These are phyloP conservation scores for Leccinum solheimii DNA, from an alignment of 1,284 basidiomycete species.

Conservation along the genomic window DNA sequence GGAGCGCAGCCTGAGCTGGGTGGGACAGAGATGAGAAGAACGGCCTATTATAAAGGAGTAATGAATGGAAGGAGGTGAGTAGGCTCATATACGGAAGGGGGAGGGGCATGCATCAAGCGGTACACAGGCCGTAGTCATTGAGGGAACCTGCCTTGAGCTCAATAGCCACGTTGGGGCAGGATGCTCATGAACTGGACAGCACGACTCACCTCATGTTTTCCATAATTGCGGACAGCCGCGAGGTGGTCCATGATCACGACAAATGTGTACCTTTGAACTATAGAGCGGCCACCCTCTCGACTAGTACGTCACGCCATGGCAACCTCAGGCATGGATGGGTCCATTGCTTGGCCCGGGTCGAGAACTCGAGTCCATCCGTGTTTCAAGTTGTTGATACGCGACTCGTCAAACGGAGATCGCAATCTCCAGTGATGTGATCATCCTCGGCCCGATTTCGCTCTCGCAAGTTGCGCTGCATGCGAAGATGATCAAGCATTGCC, in stretches of 20 bases:
- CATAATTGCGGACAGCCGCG: constrained; percentile 38
- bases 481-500: constrained; percentile 23
- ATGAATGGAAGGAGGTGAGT: constrained; percentile 30
- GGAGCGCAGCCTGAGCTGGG: constrained; percentile 27
- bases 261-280: constrained; percentile 30
- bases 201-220: constrained; percentile 42
- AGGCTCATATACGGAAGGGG: constrained; percentile 35
- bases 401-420: constrained; percentile 9
- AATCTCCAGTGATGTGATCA: constrained; percentile 14
- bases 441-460: constrained; percentile 5
- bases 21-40: constrained; percentile 32
- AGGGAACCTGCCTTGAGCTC: constrained; percentile 38
- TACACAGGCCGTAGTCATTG: constrained; percentile 37
- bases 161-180: constrained; percentile 37
- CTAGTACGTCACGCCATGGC: constrained; percentile 29
- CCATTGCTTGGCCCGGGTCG: constrained; percentile 2
- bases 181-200: constrained; percentile 35
- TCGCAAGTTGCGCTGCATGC: constrained; percentile 9
- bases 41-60: constrained; percentile 31
- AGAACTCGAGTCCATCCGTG: constrained; percentile 8
- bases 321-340: constrained; percentile 16
- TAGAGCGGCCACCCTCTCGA: constrained; percentile 21
- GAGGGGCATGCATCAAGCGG: constrained; percentile 33
- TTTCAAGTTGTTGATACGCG: constrained; percentile 16
- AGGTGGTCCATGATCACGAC: constrained; percentile 39